Evolutionary conservation across 208 protist genomes (phyloP).

Genomic region (Trypanosoma lewisi): DNA sequence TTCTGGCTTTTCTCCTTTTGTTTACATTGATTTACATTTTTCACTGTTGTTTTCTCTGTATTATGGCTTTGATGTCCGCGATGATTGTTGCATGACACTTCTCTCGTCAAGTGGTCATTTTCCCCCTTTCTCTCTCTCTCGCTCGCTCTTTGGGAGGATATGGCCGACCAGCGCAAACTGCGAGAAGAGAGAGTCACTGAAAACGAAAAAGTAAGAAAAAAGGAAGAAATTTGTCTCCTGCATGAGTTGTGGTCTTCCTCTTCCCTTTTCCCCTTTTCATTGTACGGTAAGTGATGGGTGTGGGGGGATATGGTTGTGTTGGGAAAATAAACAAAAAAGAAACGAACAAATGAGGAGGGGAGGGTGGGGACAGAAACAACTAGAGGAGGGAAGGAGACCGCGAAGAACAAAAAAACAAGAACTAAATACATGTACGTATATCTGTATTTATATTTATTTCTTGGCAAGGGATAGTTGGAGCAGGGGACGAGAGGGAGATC

Average conservation of each 20-base stretch:
- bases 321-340: too few species aligned
- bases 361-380: background rate
- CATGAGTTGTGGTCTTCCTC: background rate
- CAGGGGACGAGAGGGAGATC: too few species aligned
- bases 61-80: background rate
- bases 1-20: slow-evolving; percentile 7
- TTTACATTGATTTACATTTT: slow-evolving; percentile 1
- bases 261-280: too few species aligned
- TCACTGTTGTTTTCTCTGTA: background rate
- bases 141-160: background rate
- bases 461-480: too few species aligned
- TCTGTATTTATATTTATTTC: background rate
- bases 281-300: too few species aligned
- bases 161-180: background rate
- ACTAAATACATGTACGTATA: background rate
- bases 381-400: background rate
- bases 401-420: background rate
- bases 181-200: too few species aligned
- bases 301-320: too few species aligned
- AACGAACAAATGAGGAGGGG: too few species aligned
- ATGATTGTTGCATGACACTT: background rate
- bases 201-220: background rate
- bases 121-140: background rate
- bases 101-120: background rate
- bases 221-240: background rate